Evolutionary conservation across 108 stramenopile species (phyloP).

Genomic region (Poteriospumella lacustris): DNA sequence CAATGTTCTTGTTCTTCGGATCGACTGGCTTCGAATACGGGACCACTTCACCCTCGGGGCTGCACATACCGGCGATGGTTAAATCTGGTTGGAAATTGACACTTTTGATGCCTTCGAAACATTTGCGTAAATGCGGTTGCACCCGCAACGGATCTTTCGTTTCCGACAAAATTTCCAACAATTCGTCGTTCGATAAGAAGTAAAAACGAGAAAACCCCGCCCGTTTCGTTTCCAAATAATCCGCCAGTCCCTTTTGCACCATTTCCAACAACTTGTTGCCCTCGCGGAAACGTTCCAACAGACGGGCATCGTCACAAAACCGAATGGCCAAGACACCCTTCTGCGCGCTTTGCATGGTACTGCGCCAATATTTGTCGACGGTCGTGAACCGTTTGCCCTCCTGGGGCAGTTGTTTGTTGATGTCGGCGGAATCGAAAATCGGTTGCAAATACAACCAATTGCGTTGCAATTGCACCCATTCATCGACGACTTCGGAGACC

Average conservation of each 20-base stretch:
- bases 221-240: slow-evolving; percentile 52
- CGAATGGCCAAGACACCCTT: slow-evolving; percentile 27
- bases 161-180: slow-evolving; percentile 52
- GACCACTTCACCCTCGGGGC: slow-evolving; percentile 51
- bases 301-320: slow-evolving; percentile 23
- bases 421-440: slow-evolving; percentile 62
- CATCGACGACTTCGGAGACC: slow-evolving; percentile 53
- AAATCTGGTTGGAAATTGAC: slow-evolving; percentile 48
- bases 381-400: slow-evolving; percentile 56
- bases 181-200: slow-evolving; percentile 58
- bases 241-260: slow-evolving; percentile 55
- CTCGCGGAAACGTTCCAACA: slow-evolving; percentile 1
- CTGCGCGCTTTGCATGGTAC: slow-evolving; percentile 34
- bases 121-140: slow-evolving; percentile 43
- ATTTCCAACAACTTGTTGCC: slow-evolving; percentile 53
- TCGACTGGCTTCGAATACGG: slow-evolving; percentile 43
- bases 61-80: slow-evolving; percentile 52
- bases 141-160: slow-evolving; percentile 48
- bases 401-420: slow-evolving; percentile 60
- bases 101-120: slow-evolving; percentile 46
- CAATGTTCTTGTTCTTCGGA: slow-evolving; percentile 55
- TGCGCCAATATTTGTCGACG: slow-evolving; percentile 60
- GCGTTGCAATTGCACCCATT: slow-evolving; percentile 55
- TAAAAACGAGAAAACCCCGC: slow-evolving; percentile 51
- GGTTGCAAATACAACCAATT: slow-evolving; percentile 63